These are phyloP conservation scores for Amanita rimosa DNA, from an alignment of 768 basidiomycete species.

Conservation along the genomic window DNA sequence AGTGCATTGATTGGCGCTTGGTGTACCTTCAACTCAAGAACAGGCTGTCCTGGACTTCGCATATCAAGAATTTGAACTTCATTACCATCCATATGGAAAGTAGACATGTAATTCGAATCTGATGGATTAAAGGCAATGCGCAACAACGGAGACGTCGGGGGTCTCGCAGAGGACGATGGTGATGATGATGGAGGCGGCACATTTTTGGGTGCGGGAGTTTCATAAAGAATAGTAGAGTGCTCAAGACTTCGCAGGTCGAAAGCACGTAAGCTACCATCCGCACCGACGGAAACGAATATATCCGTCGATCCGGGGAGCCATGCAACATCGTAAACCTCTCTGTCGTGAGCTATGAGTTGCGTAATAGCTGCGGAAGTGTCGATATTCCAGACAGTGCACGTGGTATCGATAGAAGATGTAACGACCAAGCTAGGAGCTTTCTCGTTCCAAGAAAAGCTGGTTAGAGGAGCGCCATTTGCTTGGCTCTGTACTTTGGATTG, in stretches of 20 bases:
- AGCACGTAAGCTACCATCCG: conserved; percentile 91
- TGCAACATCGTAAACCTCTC: conserved; percentile 95
- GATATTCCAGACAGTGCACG: conserved; percentile 99
- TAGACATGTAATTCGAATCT: conserved; percentile 92
- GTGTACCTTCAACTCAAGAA: conserved; percentile 84
- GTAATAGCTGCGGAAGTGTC: conserved; percentile 89
- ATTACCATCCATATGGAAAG: conserved; percentile 87
- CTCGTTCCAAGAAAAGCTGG: conserved; percentile 97
- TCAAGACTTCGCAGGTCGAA: conserved; percentile 95
- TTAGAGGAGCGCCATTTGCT: conserved; percentile 80
- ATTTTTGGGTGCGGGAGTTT: conserved; percentile 76
- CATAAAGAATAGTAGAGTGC: conserved; percentile 97
- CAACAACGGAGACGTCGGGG: conserved; percentile 70
- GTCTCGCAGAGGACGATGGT: conserved; percentile 49
- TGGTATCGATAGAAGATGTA: conserved; percentile 97
- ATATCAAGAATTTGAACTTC: conserved; percentile 94
- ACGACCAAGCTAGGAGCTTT: conserved; percentile 85
- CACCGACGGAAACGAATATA: conserved; percentile 96
- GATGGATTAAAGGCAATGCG: conserved; percentile 87
- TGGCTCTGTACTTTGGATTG: conserved; percentile 88
- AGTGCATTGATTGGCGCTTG: conserved; percentile 74
- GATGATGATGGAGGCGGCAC: conserved; percentile 46
- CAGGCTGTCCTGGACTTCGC: conserved; percentile 91
- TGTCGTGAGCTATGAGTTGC: conserved; percentile 94
- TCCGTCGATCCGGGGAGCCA: conserved; percentile 95